Evolutionary conservation across 805 yeast genomes (phyloP).

Genomic region (Kazachstania africana): DNA sequence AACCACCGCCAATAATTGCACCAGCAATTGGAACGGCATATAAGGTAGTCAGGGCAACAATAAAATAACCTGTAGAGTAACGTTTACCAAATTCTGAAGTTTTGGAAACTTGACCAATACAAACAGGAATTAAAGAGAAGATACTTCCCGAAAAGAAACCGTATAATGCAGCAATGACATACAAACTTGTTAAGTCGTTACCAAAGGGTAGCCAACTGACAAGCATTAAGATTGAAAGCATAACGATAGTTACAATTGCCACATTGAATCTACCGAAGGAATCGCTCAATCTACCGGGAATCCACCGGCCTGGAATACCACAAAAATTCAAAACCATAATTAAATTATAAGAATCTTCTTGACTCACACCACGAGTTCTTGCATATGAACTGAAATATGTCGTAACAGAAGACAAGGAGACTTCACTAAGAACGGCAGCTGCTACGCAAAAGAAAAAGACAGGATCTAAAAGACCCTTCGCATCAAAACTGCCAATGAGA

Average conservation of each 20-base stretch:
- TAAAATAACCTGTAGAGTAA: conserved; percentile 45
- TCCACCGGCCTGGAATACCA: conserved; percentile 35
- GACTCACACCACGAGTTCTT: conserved; percentile 31
- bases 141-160: conserved; percentile 47
- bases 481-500: conserved; percentile 25
- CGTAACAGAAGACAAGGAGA: conserved; percentile 33
- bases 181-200: conserved; percentile 23
- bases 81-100: conserved; percentile 42
- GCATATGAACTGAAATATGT: conserved; percentile 44
- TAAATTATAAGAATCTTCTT: conserved; percentile 32
- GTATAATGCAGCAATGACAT: conserved; percentile 35
- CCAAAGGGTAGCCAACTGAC: conserved; percentile 32
- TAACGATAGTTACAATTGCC: conserved; percentile 29
- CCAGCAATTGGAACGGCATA: conserved; percentile 42
- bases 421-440: conserved; percentile 38
- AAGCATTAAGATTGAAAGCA: conserved; percentile 23
- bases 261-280: conserved; percentile 43
- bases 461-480: conserved; percentile 31
- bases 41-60: conserved; percentile 45
- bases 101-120: conserved; percentile 46
- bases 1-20: conserved; percentile 33
- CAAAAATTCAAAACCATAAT: conserved; percentile 33
- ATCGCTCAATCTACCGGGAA: conserved; percentile 35
- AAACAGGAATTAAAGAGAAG: conserved; percentile 43
- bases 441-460: conserved; percentile 34